Percentiles rank a stretch among this genome's conserved stretches.
phyloP scores from a whole-genome alignment of 2,329 filamentous ascomycete species.

The Sarocladium oryzae region DNA sequence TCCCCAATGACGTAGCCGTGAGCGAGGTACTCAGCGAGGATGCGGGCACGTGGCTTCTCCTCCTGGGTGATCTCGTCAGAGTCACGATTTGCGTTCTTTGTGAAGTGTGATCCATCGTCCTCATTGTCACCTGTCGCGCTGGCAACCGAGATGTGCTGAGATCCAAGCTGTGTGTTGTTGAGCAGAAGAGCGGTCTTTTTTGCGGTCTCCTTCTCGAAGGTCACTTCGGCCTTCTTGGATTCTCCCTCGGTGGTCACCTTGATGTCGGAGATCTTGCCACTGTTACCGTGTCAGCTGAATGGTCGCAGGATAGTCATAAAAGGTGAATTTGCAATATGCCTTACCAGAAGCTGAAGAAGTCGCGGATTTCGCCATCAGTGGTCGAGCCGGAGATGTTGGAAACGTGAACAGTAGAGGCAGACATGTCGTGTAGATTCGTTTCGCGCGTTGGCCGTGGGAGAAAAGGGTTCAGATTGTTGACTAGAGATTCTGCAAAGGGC shows the following conservation, averaged over 20 bases:
- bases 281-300: constrained; percentile 28
- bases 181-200: constrained; percentile 95
- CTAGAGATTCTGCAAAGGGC: background rate
- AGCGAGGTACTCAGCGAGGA: constrained; percentile 92
- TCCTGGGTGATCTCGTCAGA: constrained; percentile 78
- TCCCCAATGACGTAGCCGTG: constrained; percentile 83
- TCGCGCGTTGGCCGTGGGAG: too few species aligned
- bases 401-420: constrained; percentile 69
- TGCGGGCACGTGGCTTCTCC: constrained; percentile 91
- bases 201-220: constrained; percentile 93
- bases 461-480: too few species aligned
- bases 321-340: constrained; percentile 16
- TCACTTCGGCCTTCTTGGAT: constrained; percentile 80
- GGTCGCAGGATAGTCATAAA: background rate
- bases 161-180: constrained; percentile 90
- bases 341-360: constrained; percentile 97
- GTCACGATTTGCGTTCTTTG: constrained; percentile 50
- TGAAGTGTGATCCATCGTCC: constrained; percentile 52
- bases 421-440: constrained; percentile 35
- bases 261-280: constrained; percentile 85
- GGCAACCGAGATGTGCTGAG: constrained; percentile 73
- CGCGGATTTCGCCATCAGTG: constrained; percentile 81
- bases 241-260: constrained; percentile 64
- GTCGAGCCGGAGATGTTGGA: constrained; percentile 81
- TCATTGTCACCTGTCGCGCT: constrained; percentile 59